A percentile compares a stretch with the other conserved stretches of the same genome.
Evolutionary conservation across 2,329 filamentous ascomycete genomes (phyloP).

Genomic region (Talaromyces islandicus): DNA sequence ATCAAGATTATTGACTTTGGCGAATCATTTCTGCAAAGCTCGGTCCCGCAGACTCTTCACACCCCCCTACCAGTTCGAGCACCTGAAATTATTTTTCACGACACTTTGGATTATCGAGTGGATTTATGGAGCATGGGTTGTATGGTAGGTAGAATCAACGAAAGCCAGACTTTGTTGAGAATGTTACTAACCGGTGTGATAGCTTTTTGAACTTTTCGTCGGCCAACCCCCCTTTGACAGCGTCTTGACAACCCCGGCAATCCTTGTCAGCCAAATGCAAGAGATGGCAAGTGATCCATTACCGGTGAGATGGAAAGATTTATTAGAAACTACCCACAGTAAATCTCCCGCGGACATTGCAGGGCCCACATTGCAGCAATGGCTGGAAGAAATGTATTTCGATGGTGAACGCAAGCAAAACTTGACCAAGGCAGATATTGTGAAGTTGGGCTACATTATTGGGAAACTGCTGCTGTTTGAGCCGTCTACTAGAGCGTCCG

Average conservation of each 20-base stretch:
- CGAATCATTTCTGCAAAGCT: constrained; percentile 25
- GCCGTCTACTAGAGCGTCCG: constrained; percentile 21
- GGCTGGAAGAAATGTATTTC: constrained; percentile 35
- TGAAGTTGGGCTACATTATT: constrained; percentile 18
- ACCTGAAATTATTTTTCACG: constrained; percentile 34
- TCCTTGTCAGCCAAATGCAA: constrained; percentile 31
- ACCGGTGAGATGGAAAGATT: constrained; percentile 28
- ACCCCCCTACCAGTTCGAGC: constrained; percentile 30
- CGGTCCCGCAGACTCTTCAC: background rate
- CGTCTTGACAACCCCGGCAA: constrained; percentile 26
- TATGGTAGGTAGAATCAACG: constrained; percentile 21
- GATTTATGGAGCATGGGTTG: constrained; percentile 36
- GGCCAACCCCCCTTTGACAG: constrained; percentile 35
- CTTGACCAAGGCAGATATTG: constrained; percentile 20
- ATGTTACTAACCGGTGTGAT: constrained; percentile 12
- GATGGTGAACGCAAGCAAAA: constrained; percentile 20
- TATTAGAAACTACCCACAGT: constrained; percentile 22
- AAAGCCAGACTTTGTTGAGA: background rate
- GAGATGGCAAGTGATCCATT: constrained; percentile 28
- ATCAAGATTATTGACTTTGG: constrained; percentile 37
- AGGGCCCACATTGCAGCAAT: constrained; percentile 25
- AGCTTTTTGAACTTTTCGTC: constrained; percentile 35
- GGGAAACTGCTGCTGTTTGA: constrained; percentile 19
- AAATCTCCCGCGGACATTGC: constrained; percentile 12
- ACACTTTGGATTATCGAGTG: constrained; percentile 28